Evolutionary conservation across 2,329 filamentous ascomycete species (phyloP).

Genomic region (Dryadomyces quercus-mongolicae): DNA sequence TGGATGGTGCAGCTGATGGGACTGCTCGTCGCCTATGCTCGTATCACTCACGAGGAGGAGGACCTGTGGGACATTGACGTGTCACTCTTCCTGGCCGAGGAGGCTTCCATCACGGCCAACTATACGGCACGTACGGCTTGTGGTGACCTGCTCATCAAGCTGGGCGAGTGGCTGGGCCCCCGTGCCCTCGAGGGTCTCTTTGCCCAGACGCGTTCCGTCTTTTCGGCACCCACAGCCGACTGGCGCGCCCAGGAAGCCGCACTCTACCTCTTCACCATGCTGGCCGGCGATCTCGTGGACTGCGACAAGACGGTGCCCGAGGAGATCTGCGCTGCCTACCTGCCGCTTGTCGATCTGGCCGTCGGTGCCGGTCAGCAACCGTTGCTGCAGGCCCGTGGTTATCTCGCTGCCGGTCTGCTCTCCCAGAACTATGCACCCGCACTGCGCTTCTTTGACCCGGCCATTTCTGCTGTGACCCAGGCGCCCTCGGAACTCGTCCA

Average conservation of each 20-base stretch:
- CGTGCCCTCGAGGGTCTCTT: slow-evolving; percentile 69
- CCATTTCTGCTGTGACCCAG: slow-evolving; percentile 60
- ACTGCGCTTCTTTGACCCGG: slow-evolving; percentile 54
- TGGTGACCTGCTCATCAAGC: slow-evolving; percentile 82
- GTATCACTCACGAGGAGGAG: slow-evolving; percentile 86
- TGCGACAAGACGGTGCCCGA: slow-evolving; percentile 57
- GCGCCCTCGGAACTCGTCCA: slow-evolving; percentile 35
- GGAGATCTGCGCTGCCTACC: slow-evolving; percentile 59
- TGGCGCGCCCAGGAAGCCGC: slow-evolving; percentile 66
- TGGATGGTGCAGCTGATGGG: slow-evolving; percentile 88
- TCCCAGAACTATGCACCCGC: slow-evolving; percentile 56
- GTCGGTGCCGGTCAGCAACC: slow-evolving; percentile 53
- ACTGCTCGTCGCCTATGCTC: slow-evolving; percentile 71
- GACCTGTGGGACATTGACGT: slow-evolving; percentile 94
- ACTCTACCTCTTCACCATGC: slow-evolving; percentile 73
- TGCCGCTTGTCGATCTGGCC: slow-evolving; percentile 69
- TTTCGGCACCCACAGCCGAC: slow-evolving; percentile 28
- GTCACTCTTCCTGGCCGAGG: slow-evolving; percentile 89
- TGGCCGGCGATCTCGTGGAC: slow-evolving; percentile 74
- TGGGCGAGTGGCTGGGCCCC: slow-evolving; percentile 77
- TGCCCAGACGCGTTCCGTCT: slow-evolving; percentile 62
- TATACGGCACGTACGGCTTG: slow-evolving; percentile 91
- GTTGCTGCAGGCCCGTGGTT: slow-evolving; percentile 76
- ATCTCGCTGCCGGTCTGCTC: slow-evolving; percentile 71
- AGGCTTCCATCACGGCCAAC: slow-evolving; percentile 88